Percentiles rank a stretch among this genome's conserved stretches.
phyloP scores from a whole-genome alignment of 2,329 filamentous ascomycete species.

The Apiospora rasikravindrae region DNA sequence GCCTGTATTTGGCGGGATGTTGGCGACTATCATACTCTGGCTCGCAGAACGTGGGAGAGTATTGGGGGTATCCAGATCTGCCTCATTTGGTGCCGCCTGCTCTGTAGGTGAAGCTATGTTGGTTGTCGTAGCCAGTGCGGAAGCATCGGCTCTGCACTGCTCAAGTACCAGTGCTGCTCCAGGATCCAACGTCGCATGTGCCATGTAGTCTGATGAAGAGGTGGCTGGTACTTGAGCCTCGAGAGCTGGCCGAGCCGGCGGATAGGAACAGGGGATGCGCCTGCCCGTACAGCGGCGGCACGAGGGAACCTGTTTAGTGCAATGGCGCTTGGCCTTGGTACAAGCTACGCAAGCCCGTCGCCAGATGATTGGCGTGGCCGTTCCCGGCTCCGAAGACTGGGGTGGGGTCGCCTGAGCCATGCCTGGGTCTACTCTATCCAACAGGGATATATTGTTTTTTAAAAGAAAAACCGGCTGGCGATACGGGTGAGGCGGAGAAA shows the following conservation, averaged over 20 bases:
- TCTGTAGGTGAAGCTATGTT: neutral
- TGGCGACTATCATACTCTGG: neutral
- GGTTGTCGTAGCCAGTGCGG: neutral
- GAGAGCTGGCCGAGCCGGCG: constrained; percentile 26
- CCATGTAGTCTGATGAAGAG: neutral
- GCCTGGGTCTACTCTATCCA: no score
- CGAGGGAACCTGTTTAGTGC: constrained; percentile 40
- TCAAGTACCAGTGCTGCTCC: neutral
- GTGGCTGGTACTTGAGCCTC: neutral
- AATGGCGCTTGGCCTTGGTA: constrained; percentile 44
- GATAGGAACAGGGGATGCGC: constrained; percentile 31
- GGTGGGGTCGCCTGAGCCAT: neutral
- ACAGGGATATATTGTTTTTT: no score
- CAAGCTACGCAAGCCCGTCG: constrained; percentile 43
- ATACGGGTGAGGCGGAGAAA: no score
- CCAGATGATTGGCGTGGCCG: constrained; percentile 26
- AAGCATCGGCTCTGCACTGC: neutral
- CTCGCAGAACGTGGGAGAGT: neutral
- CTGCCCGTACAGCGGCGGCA: constrained; percentile 39
- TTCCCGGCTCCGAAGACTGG: neutral
- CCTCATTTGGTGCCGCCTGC: neutral
- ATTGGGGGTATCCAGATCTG: neutral
- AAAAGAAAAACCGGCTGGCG: no score
- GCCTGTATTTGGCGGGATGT: neutral
- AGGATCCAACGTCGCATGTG: neutral